Evolutionary conservation across 2,329 filamentous ascomycete species (phyloP).

Genomic region (Chrysosporium keratinophilum): DNA sequence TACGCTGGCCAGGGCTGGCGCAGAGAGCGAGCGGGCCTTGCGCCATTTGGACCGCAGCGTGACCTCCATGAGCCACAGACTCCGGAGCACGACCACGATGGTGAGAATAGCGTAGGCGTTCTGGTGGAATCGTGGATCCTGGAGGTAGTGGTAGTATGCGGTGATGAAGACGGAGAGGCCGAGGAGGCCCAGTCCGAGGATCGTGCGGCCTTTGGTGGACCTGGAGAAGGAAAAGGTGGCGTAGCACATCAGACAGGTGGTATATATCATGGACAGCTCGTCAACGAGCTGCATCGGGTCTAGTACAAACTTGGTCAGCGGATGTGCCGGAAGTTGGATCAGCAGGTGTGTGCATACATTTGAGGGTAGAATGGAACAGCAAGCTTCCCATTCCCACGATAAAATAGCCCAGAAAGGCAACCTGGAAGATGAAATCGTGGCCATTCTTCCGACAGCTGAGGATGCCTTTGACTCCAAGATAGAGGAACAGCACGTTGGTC

Average conservation of each 20-base stretch:
- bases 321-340: background rate
- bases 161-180: slow-evolving; percentile 59
- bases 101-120: slow-evolving; percentile 66
- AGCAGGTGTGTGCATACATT: slow-evolving; percentile 36
- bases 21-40: slow-evolving; percentile 27
- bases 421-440: slow-evolving; percentile 65
- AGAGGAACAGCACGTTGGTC: slow-evolving; percentile 75
- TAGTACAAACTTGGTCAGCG: slow-evolving; percentile 21
- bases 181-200: slow-evolving; percentile 49
- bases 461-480: slow-evolving; percentile 64
- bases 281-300: slow-evolving; percentile 63
- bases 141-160: slow-evolving; percentile 67
- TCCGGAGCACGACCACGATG: slow-evolving; percentile 57
- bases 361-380: slow-evolving; percentile 53
- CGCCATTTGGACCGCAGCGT: slow-evolving; percentile 51
- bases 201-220: slow-evolving; percentile 40
- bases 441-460: slow-evolving; percentile 59
- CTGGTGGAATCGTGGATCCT: slow-evolving; percentile 75
- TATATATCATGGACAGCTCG: slow-evolving; percentile 63
- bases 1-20: slow-evolving; percentile 19
- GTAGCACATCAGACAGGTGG: slow-evolving; percentile 58
- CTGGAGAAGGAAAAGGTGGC: slow-evolving; percentile 65
- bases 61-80: slow-evolving; percentile 66
- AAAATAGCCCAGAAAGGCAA: slow-evolving; percentile 54
- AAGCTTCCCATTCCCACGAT: slow-evolving; percentile 53